Percentiles rank a stretch among this genome's conserved stretches.
Evolutionary conservation across 2,329 filamentous ascomycete species (phyloP).

Genomic region (Pezicula rhizophila): DNA sequence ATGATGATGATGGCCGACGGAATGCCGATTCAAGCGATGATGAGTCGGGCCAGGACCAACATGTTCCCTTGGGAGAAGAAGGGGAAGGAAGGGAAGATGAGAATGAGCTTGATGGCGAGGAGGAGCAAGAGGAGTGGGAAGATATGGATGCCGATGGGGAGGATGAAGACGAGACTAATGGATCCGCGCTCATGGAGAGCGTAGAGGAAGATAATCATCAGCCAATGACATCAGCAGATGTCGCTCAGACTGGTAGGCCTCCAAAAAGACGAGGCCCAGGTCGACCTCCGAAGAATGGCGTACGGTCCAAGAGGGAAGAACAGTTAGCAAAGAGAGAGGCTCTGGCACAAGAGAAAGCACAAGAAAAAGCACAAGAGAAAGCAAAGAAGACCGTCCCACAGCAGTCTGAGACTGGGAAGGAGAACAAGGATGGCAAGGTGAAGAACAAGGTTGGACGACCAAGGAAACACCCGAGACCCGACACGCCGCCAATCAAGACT

Average conservation of each 20-base stretch:
- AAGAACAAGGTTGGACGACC: conserved; percentile 63
- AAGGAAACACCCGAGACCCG: conserved; percentile 55
- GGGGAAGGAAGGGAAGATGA: conserved; percentile 19
- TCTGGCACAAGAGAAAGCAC: conserved; percentile 44
- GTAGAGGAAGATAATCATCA: conserved; percentile 5
- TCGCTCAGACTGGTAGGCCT: conserved; percentile 19
- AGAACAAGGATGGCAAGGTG: not conserved
- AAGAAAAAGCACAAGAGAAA: conserved; percentile 49
- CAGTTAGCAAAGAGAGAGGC: conserved; percentile 55
- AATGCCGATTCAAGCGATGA: conserved; percentile 23
- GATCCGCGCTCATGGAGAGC: not conserved
- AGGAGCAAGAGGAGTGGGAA: conserved; percentile 22
- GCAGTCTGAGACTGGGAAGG: conserved; percentile 30
- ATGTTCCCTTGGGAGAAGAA: conserved; percentile 23
- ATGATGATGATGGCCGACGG: conserved; percentile 53
- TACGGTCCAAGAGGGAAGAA: conserved; percentile 75
- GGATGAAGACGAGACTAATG: conserved; percentile 3
- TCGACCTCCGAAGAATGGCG: conserved; percentile 75
- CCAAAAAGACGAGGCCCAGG: conserved; percentile 59
- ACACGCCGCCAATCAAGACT: conserved; percentile 45
- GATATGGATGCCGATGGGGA: conserved; percentile 12
- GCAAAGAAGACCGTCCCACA: conserved; percentile 45
- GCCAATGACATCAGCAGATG: conserved; percentile 2
- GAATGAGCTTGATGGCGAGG: conserved; percentile 23
- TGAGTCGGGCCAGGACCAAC: conserved; percentile 15